Conservation (phyloP, 345 rosid species). For the Trapa bicornis region DNA sequence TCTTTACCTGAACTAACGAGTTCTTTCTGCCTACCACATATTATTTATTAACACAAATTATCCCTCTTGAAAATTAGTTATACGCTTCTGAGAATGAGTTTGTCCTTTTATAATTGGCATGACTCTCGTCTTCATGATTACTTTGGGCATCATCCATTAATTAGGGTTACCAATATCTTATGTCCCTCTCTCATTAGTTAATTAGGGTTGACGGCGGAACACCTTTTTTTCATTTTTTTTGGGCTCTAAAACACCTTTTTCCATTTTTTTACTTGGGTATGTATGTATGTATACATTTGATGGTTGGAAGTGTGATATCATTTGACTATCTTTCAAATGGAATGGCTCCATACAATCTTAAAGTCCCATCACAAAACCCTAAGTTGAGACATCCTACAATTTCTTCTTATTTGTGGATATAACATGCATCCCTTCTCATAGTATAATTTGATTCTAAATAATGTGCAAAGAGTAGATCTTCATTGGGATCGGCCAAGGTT, state of each 20-base stretch:
- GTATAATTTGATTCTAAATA: neutral
- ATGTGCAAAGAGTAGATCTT: constrained; percentile 27
- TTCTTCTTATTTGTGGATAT: neutral
- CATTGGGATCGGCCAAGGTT: constrained; percentile 18
- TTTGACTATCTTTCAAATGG: constrained; percentile 4
- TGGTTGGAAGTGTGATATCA: neutral
- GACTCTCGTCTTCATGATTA: constrained; percentile 3
- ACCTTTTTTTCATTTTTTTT: neutral
- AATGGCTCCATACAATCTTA: neutral
- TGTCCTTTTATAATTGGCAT: neutral
- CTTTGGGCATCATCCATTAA: constrained; percentile 2
- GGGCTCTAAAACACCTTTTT: too few relatives aligned
- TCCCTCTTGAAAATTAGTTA: neutral
- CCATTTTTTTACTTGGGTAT: too few relatives aligned
- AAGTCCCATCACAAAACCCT: neutral
- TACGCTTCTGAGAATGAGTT: neutral
- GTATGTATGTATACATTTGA: neutral
- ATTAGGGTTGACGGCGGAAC: constrained; percentile 11
- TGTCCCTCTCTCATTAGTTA: neutral
- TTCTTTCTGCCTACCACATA: too few relatives aligned
- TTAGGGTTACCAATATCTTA: neutral
- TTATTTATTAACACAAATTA: too few relatives aligned
- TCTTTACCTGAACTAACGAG: too few relatives aligned
- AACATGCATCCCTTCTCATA: neutral
- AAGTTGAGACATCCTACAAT: neutral